Conservation (phyloP, 2,329 filamentous ascomycete species). For the Pseudogymnoascus sp. region DNA sequence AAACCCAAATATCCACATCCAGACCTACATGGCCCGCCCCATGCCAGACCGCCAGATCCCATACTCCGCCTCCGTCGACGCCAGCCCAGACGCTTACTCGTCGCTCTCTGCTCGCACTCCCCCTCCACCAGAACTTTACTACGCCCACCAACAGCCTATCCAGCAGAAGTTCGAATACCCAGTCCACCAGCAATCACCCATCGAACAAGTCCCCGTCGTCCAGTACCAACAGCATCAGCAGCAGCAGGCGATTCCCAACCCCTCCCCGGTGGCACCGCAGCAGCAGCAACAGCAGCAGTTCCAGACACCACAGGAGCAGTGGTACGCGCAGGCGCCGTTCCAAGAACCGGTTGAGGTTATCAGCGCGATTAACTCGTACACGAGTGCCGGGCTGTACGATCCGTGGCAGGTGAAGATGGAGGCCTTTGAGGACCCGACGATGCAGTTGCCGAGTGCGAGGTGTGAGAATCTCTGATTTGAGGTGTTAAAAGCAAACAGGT, state of each 20-base stretch:
- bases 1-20: constrained; percentile 36
- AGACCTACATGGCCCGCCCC: constrained; percentile 38
- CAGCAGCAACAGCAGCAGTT: constrained; percentile 37
- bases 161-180: constrained; percentile 31
- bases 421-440: constrained; percentile 44
- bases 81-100: constrained; percentile 51
- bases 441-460: constrained; percentile 52
- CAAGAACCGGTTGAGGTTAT: constrained; percentile 50
- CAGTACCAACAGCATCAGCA: constrained; percentile 25
- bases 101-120: constrained; percentile 47
- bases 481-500: not conserved
- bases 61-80: constrained; percentile 46
- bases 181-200: constrained; percentile 39
- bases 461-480: constrained; percentile 45
- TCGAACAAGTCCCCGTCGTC: constrained; percentile 37
- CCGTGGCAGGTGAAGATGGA: constrained; percentile 49
- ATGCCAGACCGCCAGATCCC: constrained; percentile 40
- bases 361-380: constrained; percentile 44
- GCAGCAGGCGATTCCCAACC: not conserved
- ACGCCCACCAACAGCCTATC: constrained; percentile 47
- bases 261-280: constrained; percentile 22
- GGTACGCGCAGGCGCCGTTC: constrained; percentile 45
- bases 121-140: constrained; percentile 46
- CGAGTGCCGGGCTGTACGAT: constrained; percentile 44
- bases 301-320: constrained; percentile 39